phyloP scores from a whole-genome alignment of 2,329 filamentous ascomycete species.

The Pestalotiopsis sp. region DNA sequence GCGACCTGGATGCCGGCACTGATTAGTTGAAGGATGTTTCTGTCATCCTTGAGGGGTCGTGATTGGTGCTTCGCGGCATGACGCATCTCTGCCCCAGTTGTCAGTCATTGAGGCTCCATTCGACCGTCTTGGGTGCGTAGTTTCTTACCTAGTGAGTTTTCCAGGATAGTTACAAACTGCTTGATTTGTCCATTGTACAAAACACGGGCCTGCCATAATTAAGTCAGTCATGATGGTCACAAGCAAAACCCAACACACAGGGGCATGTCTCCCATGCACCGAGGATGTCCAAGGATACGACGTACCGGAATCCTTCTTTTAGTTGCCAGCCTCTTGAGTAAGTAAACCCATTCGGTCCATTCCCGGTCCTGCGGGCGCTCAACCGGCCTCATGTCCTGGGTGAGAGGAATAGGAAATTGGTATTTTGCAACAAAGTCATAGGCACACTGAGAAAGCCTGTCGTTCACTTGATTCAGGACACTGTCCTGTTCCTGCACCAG shows the following conservation, averaged over 20 bases:
- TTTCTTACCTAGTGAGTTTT: constrained; percentile 79
- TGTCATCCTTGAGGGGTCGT: constrained; percentile 81
- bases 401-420: constrained; percentile 84
- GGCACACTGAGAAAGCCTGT: constrained; percentile 79
- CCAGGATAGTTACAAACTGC: constrained; percentile 83
- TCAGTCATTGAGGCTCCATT: not conserved
- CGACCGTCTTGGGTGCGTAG: not conserved
- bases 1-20: constrained; percentile 85
- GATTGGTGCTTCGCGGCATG: constrained; percentile 83
- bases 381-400: constrained; percentile 48
- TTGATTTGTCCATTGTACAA: constrained; percentile 90
- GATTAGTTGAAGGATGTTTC: constrained; percentile 84
- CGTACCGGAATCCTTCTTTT: constrained; percentile 51
- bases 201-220: constrained; percentile 56
- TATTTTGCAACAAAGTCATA: constrained; percentile 92
- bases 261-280: not conserved
- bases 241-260: not conserved
- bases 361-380: constrained; percentile 47
- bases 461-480: constrained; percentile 79
- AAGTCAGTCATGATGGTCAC: not conserved
- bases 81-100: constrained; percentile 42
- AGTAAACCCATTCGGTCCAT: constrained; percentile 91
- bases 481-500: constrained; percentile 82
- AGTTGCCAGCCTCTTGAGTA: constrained; percentile 81
- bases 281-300: not conserved